Conservation (phyloP, 2,329 filamentous ascomycete species). For the Chalaropsis ovoidea region DNA sequence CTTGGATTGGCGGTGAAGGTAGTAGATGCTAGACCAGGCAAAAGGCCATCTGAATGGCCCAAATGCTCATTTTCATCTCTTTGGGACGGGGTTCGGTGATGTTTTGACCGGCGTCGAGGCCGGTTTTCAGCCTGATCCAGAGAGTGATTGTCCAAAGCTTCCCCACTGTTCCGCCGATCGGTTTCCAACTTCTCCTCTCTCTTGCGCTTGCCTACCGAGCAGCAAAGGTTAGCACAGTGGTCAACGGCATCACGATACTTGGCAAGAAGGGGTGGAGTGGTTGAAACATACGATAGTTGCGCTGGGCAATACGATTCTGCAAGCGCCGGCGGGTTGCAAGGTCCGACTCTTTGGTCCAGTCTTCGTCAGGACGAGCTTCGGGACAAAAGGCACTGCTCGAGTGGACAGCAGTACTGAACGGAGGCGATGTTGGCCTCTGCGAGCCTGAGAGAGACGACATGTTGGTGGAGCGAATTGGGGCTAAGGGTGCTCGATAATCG, state of each 20-base stretch:
- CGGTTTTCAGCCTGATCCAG: slow-evolving; percentile 1
- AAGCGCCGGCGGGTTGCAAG: slow-evolving; percentile 78
- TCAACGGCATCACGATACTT: background rate
- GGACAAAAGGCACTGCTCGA: slow-evolving; percentile 92
- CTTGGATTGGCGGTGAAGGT: background rate
- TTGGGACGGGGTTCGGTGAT: background rate
- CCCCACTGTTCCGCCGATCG: slow-evolving; percentile 11
- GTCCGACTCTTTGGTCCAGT: slow-evolving; percentile 99
- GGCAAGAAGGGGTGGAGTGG: slow-evolving; percentile 55
- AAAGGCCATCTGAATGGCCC: background rate
- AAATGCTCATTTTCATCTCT: background rate
- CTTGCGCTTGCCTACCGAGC: slow-evolving; percentile 20
- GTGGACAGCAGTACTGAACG: slow-evolving; percentile 24
- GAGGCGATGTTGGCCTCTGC: slow-evolving; percentile 7
- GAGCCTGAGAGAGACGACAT: slow-evolving; percentile 9
- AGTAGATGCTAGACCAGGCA: background rate
- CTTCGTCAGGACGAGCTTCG: slow-evolving; percentile 89
- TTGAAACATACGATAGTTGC: slow-evolving; percentile 58
- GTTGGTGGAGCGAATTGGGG: background rate
- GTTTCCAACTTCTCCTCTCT: slow-evolving; percentile 17
- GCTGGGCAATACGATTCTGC: slow-evolving; percentile 65
- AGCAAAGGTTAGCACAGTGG: background rate
- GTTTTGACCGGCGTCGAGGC: slow-evolving; percentile 1
- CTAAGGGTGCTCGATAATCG: background rate
- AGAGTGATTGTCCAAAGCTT: slow-evolving; percentile 1